Base-by-base conservation (phyloP, 441 rosid genomes). In the Populus trichocarpa region DNA sequence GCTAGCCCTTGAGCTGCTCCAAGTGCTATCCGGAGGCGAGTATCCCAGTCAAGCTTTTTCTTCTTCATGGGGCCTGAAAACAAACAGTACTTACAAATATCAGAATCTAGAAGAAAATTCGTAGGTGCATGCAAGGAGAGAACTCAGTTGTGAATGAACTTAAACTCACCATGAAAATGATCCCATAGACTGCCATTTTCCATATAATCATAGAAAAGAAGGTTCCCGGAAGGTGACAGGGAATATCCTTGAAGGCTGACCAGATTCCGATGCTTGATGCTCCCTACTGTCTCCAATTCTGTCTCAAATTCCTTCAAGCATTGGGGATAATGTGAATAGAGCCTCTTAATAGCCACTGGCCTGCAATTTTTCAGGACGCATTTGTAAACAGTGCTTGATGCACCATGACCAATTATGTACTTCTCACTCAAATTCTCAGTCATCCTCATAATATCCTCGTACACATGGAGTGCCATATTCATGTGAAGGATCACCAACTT, bases 141-240 rank as follows among this genome's bases (percentile, higher is more conserved):
- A 28, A 5, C 35, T 18, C 6, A 0, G 20, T 35, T 8, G 38
- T 67, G 33, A 38, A 59, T 6, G 8, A 8, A 28, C 33, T 40
- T 46, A 70, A 80, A 81, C 88, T 77, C 72, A 93, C 99, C 97
- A 74, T 96, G 99, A 76, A 94, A 98, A 73, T 89, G 90, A 90
- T 94, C 98, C 97, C 97, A 94, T 67, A 96, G 97, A 83, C 98
- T 96, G 73, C 99, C 99, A 79, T 89, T 96, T 42, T 96, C 99
- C 98, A 96, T 93, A 75, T 90, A 96, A 81, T 96, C 99, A 70
- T 96, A 96, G 86, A 96, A 96, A 32, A 96, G 93, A 83, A 96
- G 98, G 80, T 93, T 91, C 32, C 98, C 98, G 5, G 85, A 84
- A 32, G 91, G 88, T 18, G 99, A 94, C 40, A 96, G 81, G 3